Evolutionary conservation across 495 filamentous ascomycete genomes (phyloP).

Genomic region (Podospora comata): DNA sequence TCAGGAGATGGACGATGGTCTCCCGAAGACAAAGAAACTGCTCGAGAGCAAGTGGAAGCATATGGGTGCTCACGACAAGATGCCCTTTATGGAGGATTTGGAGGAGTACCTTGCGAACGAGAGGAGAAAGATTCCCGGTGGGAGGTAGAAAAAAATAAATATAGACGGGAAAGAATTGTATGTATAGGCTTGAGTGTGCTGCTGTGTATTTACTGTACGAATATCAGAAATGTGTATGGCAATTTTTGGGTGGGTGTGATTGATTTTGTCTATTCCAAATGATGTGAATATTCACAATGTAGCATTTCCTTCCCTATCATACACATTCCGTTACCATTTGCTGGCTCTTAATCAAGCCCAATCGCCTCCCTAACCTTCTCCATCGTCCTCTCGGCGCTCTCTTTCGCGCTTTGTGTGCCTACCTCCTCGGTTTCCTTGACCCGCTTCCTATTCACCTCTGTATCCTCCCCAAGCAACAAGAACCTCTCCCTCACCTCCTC

Average conservation of each 20-base stretch:
- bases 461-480: constrained; percentile 48
- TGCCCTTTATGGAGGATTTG: constrained; percentile 50
- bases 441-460: constrained; percentile 25
- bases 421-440: constrained; percentile 58
- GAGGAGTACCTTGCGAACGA: constrained; percentile 54
- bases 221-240: constrained; percentile 5
- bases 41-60: constrained; percentile 61
- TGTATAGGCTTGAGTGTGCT: constrained; percentile 8
- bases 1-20: constrained; percentile 60
- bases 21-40: constrained; percentile 56
- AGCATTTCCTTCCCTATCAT: not conserved
- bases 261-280: too few relatives aligned
- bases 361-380: constrained; percentile 55
- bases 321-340: not conserved
- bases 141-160: constrained; percentile 17
- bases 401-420: constrained; percentile 58
- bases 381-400: constrained; percentile 69
- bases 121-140: constrained; percentile 40
- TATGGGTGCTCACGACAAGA: constrained; percentile 56
- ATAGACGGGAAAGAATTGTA: constrained; percentile 20
- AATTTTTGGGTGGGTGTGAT: not conserved
- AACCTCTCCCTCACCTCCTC: constrained; percentile 61
- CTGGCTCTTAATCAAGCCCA: constrained; percentile 45
- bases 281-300: too few relatives aligned
- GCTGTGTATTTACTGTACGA: constrained; percentile 9